Conservation (phyloP, 75 land plant species). For the Picea sitchensis region DNA sequence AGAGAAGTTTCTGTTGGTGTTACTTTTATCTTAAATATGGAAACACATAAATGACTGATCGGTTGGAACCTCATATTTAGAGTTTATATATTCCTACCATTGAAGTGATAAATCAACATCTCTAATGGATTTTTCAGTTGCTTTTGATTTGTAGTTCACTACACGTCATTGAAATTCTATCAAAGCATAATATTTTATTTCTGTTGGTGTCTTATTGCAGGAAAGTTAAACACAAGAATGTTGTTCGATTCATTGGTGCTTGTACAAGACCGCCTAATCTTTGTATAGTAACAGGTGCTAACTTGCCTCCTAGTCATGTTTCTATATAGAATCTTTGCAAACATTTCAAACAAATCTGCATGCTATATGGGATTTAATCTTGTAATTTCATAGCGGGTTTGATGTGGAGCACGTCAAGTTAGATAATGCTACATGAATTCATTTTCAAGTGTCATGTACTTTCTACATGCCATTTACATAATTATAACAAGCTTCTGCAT, state of each 20-base stretch:
- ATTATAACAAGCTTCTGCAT: background rate
- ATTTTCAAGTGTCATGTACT: background rate
- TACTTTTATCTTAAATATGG: background rate
- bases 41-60: background rate
- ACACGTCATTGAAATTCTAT: background rate
- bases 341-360: too few species aligned
- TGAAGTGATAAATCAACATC: background rate
- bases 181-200: background rate
- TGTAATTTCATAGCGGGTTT: background rate
- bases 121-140: background rate
- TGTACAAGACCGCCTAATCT: constrained; percentile 77
- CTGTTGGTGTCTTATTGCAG: constrained; percentile 30
- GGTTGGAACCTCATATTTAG: background rate
- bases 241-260: constrained; percentile 97
- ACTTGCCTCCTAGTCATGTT: background rate
- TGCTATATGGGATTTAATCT: background rate
- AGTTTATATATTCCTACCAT: background rate
- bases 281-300: constrained; percentile 82
- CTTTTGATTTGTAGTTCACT: background rate
- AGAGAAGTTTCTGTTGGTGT: background rate
- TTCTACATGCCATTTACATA: background rate
- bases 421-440: background rate
- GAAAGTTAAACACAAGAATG: constrained; percentile 79
- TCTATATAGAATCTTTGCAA: too few species aligned
- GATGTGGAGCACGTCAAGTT: background rate